Evolutionary conservation across 208 protist species (phyloP).

Genomic region (Crithidia brevicula): DNA sequence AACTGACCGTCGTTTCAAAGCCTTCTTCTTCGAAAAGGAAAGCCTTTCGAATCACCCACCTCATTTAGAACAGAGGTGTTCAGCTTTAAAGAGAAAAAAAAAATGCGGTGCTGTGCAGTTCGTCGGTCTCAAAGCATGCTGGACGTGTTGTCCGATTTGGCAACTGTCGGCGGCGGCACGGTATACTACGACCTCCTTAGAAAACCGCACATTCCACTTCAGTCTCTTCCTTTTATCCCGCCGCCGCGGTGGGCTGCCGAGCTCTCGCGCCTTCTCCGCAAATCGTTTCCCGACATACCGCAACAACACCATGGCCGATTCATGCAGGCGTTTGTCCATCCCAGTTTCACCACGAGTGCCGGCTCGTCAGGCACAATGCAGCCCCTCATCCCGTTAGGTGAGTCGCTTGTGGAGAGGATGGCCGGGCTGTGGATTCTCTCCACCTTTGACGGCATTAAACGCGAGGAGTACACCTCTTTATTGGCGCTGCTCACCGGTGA

Average conservation of each 20-base stretch:
- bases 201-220: conserved; percentile 37
- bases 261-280: conserved; percentile 64
- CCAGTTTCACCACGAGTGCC: conserved; percentile 74
- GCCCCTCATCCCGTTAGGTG: conserved; percentile 59
- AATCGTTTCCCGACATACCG: conserved; percentile 65
- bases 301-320: conserved; percentile 56
- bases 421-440: conserved; percentile 53
- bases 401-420: conserved; percentile 52
- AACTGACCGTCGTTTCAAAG: too few relatives aligned
- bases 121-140: conserved; percentile 13
- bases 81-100: too few relatives aligned
- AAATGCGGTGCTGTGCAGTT: conserved; percentile 15
- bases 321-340: conserved; percentile 85
- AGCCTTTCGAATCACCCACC: too few relatives aligned
- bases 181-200: conserved; percentile 36
- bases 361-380: conserved; percentile 67
- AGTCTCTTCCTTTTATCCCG: conserved; percentile 73
- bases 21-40: too few relatives aligned
- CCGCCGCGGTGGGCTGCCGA: conserved; percentile 87
- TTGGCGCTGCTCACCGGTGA: conserved; percentile 62
- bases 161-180: background rate
- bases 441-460: conserved; percentile 62
- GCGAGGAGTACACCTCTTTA: conserved; percentile 61
- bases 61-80: too few relatives aligned
- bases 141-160: conserved; percentile 27